phyloP scores from a whole-genome alignment of 2,329 filamentous ascomycete species.

The Penicillium occitanis region DNA sequence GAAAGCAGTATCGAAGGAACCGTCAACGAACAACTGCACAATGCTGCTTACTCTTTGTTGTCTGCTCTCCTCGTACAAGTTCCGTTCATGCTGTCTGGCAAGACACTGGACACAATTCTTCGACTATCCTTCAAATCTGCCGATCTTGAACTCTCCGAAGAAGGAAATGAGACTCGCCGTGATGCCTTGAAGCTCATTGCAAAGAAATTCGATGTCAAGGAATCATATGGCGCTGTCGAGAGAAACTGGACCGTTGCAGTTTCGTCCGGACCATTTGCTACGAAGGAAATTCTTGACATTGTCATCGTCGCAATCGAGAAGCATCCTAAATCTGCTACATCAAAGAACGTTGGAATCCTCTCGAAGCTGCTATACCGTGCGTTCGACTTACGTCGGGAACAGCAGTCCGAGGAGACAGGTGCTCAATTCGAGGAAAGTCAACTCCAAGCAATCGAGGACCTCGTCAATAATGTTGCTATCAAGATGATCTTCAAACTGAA shows the following conservation, averaged over 20 bases:
- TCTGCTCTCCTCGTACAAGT: slow-evolving; percentile 77
- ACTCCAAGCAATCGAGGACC: slow-evolving; percentile 60
- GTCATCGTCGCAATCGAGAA: slow-evolving; percentile 71
- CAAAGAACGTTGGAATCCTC: slow-evolving; percentile 70
- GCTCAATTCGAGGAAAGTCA: slow-evolving; percentile 44
- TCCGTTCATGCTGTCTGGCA: slow-evolving; percentile 82
- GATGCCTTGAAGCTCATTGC: slow-evolving; percentile 74
- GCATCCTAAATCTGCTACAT: slow-evolving; percentile 74
- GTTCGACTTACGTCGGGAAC: slow-evolving; percentile 51
- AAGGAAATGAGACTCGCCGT: slow-evolving; percentile 63
- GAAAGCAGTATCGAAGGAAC: slow-evolving; percentile 58
- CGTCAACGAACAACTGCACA: slow-evolving; percentile 67
- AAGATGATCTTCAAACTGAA: slow-evolving; percentile 97
- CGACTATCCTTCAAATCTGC: slow-evolving; percentile 71
- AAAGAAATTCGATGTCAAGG: slow-evolving; percentile 72
- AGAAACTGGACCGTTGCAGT: slow-evolving; percentile 70
- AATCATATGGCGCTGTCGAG: slow-evolving; percentile 71
- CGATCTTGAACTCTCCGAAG: slow-evolving; percentile 58
- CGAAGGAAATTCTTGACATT: slow-evolving; percentile 67
- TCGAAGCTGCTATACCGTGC: slow-evolving; percentile 59
- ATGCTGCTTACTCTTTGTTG: slow-evolving; percentile 78
- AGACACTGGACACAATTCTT: slow-evolving; percentile 71
- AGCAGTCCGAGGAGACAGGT: slow-evolving; percentile 37
- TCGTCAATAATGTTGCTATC: slow-evolving; percentile 69
- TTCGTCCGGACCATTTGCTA: slow-evolving; percentile 61